Evolutionary conservation across 2,329 filamentous ascomycete genomes (phyloP).

Genomic region (Tricladium varicosporioides): DNA sequence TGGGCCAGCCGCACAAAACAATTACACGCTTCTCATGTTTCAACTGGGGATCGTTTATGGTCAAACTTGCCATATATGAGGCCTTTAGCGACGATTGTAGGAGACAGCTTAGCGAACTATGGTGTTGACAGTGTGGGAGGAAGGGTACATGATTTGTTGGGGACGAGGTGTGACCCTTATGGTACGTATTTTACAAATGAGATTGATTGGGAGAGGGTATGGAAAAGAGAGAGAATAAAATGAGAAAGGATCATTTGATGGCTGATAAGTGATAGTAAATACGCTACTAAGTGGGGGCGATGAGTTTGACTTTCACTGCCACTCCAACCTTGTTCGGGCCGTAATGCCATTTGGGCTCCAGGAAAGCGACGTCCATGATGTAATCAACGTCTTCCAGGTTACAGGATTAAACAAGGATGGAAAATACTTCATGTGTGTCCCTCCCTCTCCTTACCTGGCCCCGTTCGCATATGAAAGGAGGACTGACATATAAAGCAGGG

Average conservation of each 20-base stretch:
- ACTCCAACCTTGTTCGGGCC: conserved; percentile 75
- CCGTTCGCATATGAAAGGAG: background rate
- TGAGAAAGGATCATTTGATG: background rate
- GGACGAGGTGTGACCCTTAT: conserved; percentile 79
- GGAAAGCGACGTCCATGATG: conserved; percentile 78
- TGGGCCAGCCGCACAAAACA: conserved; percentile 80
- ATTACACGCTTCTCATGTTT: conserved; percentile 73
- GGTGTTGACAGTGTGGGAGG: conserved; percentile 62
- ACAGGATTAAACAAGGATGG: conserved; percentile 72
- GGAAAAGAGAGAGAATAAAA: background rate
- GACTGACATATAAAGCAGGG: conserved; percentile 27
- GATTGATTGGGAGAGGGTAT: no score
- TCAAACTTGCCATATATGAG: conserved; percentile 74
- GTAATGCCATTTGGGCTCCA: conserved; percentile 65
- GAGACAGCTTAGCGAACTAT: conserved; percentile 64
- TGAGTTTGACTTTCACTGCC: conserved; percentile 78
- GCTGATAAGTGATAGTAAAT: conserved; percentile 50
- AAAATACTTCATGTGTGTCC: conserved; percentile 66
- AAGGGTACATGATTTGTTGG: conserved; percentile 73
- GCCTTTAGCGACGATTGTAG: conserved; percentile 68
- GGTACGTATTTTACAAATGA: conserved; percentile 37
- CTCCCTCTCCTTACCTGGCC: background rate
- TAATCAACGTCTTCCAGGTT: conserved; percentile 84
- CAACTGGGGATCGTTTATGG: conserved; percentile 72
- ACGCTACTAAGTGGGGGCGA: conserved; percentile 59